Conservation (phyloP, 352 stramenopile genomes). For the Pythium rhizo-oryzae region DNA sequence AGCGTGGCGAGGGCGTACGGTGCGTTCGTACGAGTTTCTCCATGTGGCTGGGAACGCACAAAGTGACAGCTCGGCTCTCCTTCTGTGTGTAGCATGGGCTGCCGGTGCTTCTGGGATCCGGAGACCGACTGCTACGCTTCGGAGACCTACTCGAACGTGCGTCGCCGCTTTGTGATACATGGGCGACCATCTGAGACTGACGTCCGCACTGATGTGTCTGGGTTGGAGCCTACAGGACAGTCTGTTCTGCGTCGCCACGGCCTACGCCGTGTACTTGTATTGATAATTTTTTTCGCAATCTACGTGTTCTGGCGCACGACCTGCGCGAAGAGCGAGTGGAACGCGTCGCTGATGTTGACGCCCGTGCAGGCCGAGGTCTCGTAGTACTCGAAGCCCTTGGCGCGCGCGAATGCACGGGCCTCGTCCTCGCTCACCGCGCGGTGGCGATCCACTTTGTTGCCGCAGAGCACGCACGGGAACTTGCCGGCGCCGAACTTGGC, state of each 20-base stretch:
- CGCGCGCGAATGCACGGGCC: slow-evolving; percentile 62
- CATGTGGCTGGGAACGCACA: neutral
- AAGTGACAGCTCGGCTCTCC: neutral
- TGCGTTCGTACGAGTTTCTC: slow-evolving; percentile 15
- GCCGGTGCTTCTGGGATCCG: slow-evolving; percentile 90
- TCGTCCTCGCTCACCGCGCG: slow-evolving; percentile 83
- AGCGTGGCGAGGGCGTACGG: slow-evolving; percentile 86
- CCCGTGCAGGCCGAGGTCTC: slow-evolving; percentile 92
- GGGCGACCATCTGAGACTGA: too few species aligned
- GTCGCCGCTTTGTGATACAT: neutral
- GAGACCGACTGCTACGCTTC: slow-evolving; percentile 90
- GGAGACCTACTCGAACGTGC: slow-evolving; percentile 89
- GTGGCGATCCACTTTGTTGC: slow-evolving; percentile 90
- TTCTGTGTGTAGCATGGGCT: slow-evolving; percentile 71
- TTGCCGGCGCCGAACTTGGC: slow-evolving; percentile 87
- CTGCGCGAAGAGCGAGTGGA: slow-evolving; percentile 80
- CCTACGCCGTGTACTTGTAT: slow-evolving; percentile 90
- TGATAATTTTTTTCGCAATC: slow-evolving; percentile 44
- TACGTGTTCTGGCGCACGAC: slow-evolving; percentile 48
- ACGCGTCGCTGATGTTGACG: slow-evolving; percentile 83
- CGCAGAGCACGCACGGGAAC: slow-evolving; percentile 89
- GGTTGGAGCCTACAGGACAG: slow-evolving; percentile 50
- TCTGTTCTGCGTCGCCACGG: slow-evolving; percentile 89
- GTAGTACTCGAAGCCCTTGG: slow-evolving; percentile 90
- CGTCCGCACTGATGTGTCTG: neutral